Conservation (phyloP, 2,329 filamentous ascomycete genomes). For the Diaporthe citrichinensis region DNA sequence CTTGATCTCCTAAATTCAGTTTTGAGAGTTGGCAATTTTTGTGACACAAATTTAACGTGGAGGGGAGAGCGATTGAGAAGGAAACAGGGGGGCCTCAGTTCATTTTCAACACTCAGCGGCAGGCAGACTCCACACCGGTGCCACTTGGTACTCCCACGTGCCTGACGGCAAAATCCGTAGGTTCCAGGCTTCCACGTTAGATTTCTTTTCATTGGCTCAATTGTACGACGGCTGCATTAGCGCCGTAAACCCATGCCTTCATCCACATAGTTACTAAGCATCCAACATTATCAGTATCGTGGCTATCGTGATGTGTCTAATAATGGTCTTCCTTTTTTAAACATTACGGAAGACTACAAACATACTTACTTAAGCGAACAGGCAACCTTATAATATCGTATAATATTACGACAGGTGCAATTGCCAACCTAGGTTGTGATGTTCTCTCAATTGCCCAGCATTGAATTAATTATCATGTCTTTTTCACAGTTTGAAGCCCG, state of each 20-base stretch:
- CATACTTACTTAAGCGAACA: not conserved
- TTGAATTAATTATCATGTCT: not conserved
- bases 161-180: not conserved
- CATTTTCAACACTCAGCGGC: too few relatives aligned
- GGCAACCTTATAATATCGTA: too few relatives aligned
- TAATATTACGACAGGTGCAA: not conserved
- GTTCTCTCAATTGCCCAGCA: not conserved
- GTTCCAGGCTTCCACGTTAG: not conserved
- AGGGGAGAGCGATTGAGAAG: too few relatives aligned
- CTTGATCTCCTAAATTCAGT: too few relatives aligned
- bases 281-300: not conserved
- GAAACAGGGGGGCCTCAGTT: too few relatives aligned
- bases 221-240: constrained; percentile 22
- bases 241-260: not conserved
- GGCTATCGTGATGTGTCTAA: not conserved
- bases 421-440: too few relatives aligned
- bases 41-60: too few relatives aligned
- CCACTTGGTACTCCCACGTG: not conserved
- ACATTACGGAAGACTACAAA: not conserved
- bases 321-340: not conserved
- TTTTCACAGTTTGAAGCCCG: not conserved
- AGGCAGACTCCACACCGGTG: not conserved
- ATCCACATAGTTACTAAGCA: not conserved
- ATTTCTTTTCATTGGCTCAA: not conserved
- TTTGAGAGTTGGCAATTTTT: too few relatives aligned